Base-by-base conservation (phyloP, 805 yeast species). In the Monosporozyma aerobia region DNA sequence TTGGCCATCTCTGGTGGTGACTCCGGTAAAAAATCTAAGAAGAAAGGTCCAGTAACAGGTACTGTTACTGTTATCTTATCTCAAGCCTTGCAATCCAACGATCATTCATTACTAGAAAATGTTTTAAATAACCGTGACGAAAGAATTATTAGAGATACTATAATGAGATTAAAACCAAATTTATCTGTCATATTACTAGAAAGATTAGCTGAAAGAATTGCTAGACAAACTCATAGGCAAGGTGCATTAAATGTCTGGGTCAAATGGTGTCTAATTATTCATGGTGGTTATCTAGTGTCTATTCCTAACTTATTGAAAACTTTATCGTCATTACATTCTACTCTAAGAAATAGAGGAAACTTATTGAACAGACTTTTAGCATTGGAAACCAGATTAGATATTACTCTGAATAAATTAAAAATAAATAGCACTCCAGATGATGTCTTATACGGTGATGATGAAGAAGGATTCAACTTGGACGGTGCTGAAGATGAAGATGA, bases 51-150 rank as follows among this genome's bases (percentile, higher is more conserved):
- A 22, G 77, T 81, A 8, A 80, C 86, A 5, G 95, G 94, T 50
- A 81, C 96, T 1, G 78, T 90, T 55, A 81, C 96, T 1, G 82
- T 86, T 1, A 80, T 94, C n/a, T 74, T 94, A 46, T 75, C 90
- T 13, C 99, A 94, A 71, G 92, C 99, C 0, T 75, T 94, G 56
- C 83, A 81, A 61, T 83, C 95, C 22, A 87, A 87, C 62, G 99
- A 94, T 66, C 90, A 83, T 61, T 73, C 94, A 9, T 73, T 94
- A 53, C 75, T 94, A 56, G 98, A 94, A 67, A 81, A 88, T 2
- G 96, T 95, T 11, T 75, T 94, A 57, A 65, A 71, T 55, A 73
- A 74, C 54, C 66, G 76, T 23, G 81, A 80, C 57, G 79, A 79
- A 48, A 73, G 67, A 27, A 74, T 78, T 53, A 75, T 82, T 54